Evolutionary conservation across 2,329 filamentous ascomycete genomes (phyloP).

Genomic region (Parasarocladium wereldwijsianum): DNA sequence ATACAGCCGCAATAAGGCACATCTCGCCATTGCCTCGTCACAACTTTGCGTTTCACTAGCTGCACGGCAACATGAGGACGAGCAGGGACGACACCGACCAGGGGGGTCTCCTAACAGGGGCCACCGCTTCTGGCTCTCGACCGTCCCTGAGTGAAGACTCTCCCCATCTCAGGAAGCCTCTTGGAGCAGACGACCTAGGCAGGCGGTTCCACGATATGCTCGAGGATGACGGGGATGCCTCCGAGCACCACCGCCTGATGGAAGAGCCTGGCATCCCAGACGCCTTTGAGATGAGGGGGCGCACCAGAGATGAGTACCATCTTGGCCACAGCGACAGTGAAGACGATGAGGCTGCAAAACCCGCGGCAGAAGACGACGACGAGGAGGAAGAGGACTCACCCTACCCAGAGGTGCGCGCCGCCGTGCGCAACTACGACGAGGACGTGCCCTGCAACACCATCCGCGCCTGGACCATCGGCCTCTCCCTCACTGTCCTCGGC

Average conservation of each 20-base stretch:
- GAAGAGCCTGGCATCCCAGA: constrained; percentile 15
- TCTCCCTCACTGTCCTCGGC: constrained; percentile 39
- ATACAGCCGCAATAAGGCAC: too few species aligned
- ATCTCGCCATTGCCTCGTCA: too few species aligned
- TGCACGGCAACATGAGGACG: constrained; percentile 13
- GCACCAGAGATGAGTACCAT: constrained; percentile 16
- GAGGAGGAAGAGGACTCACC: constrained; percentile 43
- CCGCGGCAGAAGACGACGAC: constrained; percentile 16
- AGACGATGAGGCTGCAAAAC: constrained; percentile 14
- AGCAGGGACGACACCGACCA: constrained; percentile 8
- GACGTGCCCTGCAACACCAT: constrained; percentile 52
- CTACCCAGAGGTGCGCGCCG: constrained; percentile 51
- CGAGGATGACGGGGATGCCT: constrained; percentile 28
- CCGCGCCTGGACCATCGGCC: constrained; percentile 48
- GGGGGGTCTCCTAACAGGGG: not conserved
- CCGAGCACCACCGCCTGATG: constrained; percentile 41
- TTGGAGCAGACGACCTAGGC: not conserved
- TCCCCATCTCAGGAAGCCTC: constrained; percentile 3
- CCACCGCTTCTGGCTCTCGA: constrained; percentile 1
- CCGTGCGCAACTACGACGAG: constrained; percentile 50
- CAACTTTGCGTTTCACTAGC: too few species aligned
- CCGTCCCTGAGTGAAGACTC: constrained; percentile 1
- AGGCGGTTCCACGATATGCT: not conserved
- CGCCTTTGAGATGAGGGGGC: constrained; percentile 4
- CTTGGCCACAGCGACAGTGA: constrained; percentile 8